Conservation (phyloP, 768 basidiomycete genomes). For the Rhizopogon vulgaris region DNA sequence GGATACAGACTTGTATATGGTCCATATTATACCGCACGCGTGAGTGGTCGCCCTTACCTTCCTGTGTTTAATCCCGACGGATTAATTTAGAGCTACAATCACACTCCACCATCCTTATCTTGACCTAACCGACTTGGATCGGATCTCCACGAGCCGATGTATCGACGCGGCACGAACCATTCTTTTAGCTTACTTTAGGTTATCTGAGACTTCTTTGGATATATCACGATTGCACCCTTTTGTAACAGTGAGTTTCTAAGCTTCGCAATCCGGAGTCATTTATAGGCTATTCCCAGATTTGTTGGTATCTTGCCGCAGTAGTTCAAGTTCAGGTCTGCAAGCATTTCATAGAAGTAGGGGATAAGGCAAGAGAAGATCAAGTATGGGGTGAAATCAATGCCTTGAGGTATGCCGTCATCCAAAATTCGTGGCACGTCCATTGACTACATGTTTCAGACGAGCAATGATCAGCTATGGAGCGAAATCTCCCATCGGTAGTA, state of each 20-base stretch:
- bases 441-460: conserved; percentile 39
- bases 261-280: conserved; percentile 3
- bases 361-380: conserved; percentile 63
- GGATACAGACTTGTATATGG: conserved; percentile 84
- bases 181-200: conserved; percentile 65
- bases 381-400: conserved; percentile 89
- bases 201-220: conserved; percentile 80
- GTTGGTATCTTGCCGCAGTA: conserved; percentile 87
- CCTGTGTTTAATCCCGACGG: conserved; percentile 1
- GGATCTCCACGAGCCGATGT: conserved; percentile 64
- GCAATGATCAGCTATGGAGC: conserved; percentile 81
- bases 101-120: conserved; percentile 83
- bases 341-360: conserved; percentile 78
- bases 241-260: conserved; percentile 53
- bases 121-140: conserved; percentile 61
- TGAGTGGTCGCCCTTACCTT: conserved; percentile 33
- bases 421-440: not conserved
- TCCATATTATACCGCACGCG: conserved; percentile 83
- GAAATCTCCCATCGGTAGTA: conserved; percentile 79
- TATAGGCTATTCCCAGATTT: conserved; percentile 47
- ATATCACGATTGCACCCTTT: conserved; percentile 77
- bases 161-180: conserved; percentile 71
- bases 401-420: conserved; percentile 46
- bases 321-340: conserved; percentile 85
- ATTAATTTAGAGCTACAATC: conserved; percentile 62